Conservation (phyloP, 179 eudicot genomes). For the Drosera spatulata region DNA sequence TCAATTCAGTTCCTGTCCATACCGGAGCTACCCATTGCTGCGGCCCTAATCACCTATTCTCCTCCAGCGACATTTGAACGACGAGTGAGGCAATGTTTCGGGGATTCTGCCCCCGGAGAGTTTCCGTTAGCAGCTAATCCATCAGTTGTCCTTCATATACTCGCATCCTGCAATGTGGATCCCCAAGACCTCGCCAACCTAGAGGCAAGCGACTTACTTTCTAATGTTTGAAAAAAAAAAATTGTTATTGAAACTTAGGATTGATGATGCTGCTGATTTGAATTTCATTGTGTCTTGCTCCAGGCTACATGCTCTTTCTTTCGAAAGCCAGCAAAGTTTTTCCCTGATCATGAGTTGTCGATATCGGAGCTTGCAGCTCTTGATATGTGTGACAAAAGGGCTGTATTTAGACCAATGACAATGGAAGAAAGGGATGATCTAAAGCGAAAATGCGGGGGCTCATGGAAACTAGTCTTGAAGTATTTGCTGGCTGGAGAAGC, state of each 20-base stretch:
- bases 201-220: slow-evolving; percentile 63
- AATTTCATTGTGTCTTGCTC: slow-evolving; percentile 19
- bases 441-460: slow-evolving; percentile 75
- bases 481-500: slow-evolving; percentile 82
- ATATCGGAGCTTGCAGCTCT: slow-evolving; percentile 86
- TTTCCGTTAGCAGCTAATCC: slow-evolving; percentile 88
- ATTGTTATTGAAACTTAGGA: slow-evolving; percentile 16
- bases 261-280: slow-evolving; percentile 80
- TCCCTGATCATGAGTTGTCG: slow-evolving; percentile 69
- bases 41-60: slow-evolving; percentile 35
- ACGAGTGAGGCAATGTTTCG: slow-evolving; percentile 70
- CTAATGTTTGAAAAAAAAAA: neutral
- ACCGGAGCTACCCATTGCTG: slow-evolving; percentile 46
- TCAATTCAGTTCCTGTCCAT: slow-evolving; percentile 42
- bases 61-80: slow-evolving; percentile 35
- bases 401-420: slow-evolving; percentile 69
- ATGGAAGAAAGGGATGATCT: slow-evolving; percentile 29
- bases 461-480: slow-evolving; percentile 89
- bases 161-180: slow-evolving; percentile 60
- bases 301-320: slow-evolving; percentile 94
- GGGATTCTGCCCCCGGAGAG: slow-evolving; percentile 69
- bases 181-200: slow-evolving; percentile 85
- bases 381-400: slow-evolving; percentile 83
- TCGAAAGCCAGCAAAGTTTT: slow-evolving; percentile 73
- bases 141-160: slow-evolving; percentile 85